A percentile compares a stretch with the other conserved stretches of the same genome.
These are phyloP conservation scores for Fusarium irregulare DNA, from an alignment of 2,329 filamentous ascomycete species.

Conservation along the genomic window DNA sequence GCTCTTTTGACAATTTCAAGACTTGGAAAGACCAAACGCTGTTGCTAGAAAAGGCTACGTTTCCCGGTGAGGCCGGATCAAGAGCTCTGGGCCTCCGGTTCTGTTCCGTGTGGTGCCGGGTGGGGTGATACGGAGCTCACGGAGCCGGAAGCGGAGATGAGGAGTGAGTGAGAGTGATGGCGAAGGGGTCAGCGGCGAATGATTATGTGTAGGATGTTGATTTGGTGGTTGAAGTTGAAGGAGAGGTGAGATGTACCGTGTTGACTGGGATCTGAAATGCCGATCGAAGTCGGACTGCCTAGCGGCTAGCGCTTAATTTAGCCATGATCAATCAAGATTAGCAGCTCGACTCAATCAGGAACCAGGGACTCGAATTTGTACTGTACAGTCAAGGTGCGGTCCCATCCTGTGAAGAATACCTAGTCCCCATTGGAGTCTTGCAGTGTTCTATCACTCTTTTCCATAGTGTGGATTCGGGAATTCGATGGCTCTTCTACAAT, in stretches of 20 bases:
- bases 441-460: not conserved
- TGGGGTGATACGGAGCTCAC: conserved; percentile 13
- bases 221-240: conserved; percentile 13
- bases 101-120: conserved; percentile 18
- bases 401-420: not conserved
- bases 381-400: not conserved
- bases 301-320: conserved; percentile 23
- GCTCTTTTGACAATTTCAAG: not conserved
- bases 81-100: conserved; percentile 4
- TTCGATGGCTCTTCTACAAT: not conserved
- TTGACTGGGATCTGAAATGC: conserved; percentile 12
- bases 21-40: not conserved
- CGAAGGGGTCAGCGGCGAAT: not conserved
- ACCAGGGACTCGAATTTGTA: not conserved
- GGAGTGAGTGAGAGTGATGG: not conserved
- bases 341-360: not conserved
- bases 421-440: not conserved
- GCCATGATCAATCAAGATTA: conserved; percentile 32
- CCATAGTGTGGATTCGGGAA: not conserved
- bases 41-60: not conserved
- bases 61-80: conserved; percentile 7
- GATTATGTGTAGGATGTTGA: conserved; percentile 7
- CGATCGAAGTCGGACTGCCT: conserved; percentile 17
- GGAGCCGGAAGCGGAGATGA: conserved; percentile 15
- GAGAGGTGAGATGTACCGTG: conserved; percentile 18